A percentile compares a stretch with the other conserved stretches of the same genome.
Evolutionary conservation across 768 basidiomycete species (phyloP).

Genomic region (Leucocoprinus birnbaumii): DNA sequence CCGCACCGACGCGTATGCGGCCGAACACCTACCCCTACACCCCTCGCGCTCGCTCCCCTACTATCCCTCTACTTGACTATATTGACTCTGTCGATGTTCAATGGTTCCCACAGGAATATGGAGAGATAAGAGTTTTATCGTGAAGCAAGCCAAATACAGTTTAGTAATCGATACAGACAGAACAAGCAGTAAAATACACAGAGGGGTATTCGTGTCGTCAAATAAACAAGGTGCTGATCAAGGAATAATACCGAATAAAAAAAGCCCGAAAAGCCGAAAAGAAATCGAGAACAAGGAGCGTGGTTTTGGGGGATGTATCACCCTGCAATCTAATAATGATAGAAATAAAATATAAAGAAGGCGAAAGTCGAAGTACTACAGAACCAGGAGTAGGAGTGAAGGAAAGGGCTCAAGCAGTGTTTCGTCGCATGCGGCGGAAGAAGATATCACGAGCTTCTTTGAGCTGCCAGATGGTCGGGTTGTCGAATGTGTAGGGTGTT

Average conservation of each 20-base stretch:
- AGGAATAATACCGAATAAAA: no score
- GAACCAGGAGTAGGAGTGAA: not conserved
- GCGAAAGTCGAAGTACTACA: not conserved
- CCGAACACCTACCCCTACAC: no score
- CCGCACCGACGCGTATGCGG: no score
- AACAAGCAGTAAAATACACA: not conserved
- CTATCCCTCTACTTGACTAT: no score
- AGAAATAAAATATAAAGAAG: constrained; percentile 1
- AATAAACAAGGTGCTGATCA: not conserved
- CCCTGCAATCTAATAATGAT: constrained; percentile 1
- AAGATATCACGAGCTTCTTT: constrained; percentile 36
- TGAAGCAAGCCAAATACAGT: not conserved
- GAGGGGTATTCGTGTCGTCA: not conserved
- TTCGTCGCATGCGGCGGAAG: constrained; percentile 33
- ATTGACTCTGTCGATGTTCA: no score
- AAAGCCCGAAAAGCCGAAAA: not conserved
- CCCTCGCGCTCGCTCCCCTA: no score
- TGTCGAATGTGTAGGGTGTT: constrained; percentile 44
- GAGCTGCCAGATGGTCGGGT: constrained; percentile 46
- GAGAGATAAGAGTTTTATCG: not conserved
- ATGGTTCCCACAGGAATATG: no score
- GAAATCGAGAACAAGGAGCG: not conserved
- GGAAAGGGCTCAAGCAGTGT: constrained; percentile 20
- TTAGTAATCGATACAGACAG: not conserved
- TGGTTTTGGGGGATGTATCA: not conserved